A percentile compares a stretch with the other conserved stretches of the same genome.
phyloP scores from a whole-genome alignment of 2,329 filamentous ascomycete species.

The Penicillium sp. region DNA sequence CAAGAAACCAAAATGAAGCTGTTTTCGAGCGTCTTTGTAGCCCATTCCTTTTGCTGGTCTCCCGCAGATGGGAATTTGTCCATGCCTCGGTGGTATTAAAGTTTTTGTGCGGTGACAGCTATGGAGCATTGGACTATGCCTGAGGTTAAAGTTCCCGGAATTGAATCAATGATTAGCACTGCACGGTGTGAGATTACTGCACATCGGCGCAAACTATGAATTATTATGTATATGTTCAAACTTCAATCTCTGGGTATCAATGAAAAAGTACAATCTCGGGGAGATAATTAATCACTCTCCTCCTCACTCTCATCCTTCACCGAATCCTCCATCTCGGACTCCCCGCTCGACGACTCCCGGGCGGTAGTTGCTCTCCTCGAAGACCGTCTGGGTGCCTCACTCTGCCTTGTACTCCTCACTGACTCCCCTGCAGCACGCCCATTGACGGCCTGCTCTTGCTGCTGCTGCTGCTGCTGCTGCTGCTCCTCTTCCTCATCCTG shows the following conservation, averaged over 20 bases:
- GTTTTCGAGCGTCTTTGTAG: not conserved
- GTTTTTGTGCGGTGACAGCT: not conserved
- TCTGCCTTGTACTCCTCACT: not conserved
- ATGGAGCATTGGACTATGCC: too few species aligned
- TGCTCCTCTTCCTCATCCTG: not conserved
- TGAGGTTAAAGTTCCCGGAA: too few species aligned
- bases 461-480: not conserved
- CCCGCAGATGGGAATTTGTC: too few species aligned
- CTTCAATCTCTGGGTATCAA: slow-evolving; percentile 12
- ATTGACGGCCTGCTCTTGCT: not conserved
- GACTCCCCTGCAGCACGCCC: not conserved
- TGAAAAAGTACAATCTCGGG: not conserved
- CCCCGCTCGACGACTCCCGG: slow-evolving; percentile 1
- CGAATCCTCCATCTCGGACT: not conserved
- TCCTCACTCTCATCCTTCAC: slow-evolving; percentile 10
- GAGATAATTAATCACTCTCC: slow-evolving; percentile 2
- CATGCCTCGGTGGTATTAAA: too few species aligned
- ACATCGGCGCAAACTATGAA: too few species aligned
- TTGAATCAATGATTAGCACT: too few species aligned
- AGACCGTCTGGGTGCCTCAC: slow-evolving; percentile 15
- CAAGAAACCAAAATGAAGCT: too few species aligned
- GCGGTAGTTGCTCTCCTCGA: slow-evolving; percentile 16
- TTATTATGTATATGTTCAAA: too few species aligned
- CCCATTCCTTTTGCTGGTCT: too few species aligned
- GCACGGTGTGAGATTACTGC: too few species aligned